Evolutionary conservation across 2,329 filamentous ascomycete genomes (phyloP).

Genomic region (Aspergillus aculeatus): DNA sequence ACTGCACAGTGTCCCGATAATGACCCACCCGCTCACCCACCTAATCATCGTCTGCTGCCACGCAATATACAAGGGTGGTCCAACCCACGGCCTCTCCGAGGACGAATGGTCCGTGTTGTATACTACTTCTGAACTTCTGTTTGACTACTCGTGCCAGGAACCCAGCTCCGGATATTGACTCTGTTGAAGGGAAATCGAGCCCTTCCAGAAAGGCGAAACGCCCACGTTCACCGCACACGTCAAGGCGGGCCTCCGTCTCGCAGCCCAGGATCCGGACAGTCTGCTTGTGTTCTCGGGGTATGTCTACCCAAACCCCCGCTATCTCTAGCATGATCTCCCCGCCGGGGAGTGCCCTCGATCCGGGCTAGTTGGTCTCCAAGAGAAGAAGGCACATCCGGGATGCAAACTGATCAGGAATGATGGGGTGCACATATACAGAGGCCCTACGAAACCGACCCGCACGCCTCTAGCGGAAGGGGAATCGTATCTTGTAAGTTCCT

Average conservation of each 20-base stretch:
- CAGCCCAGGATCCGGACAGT: conserved; percentile 49
- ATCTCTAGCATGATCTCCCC: too few species aligned
- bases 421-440: conserved; percentile 43
- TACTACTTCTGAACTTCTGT: neutral
- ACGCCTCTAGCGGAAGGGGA: conserved; percentile 60
- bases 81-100: conserved; percentile 54
- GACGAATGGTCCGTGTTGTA: conserved; percentile 54
- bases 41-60: conserved; percentile 83
- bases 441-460: conserved; percentile 58
- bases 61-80: conserved; percentile 69
- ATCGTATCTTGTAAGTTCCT: conserved; percentile 56
- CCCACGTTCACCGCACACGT: conserved; percentile 77
- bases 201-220: conserved; percentile 75
- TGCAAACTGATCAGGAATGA: neutral
- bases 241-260: conserved; percentile 58
- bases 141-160: too few species aligned
- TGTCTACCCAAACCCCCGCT: conserved; percentile 6
- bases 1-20: neutral
- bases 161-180: too few species aligned
- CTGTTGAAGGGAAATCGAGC: conserved; percentile 62
- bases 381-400: too few species aligned
- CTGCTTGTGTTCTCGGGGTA: conserved; percentile 74
- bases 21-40: conserved; percentile 39
- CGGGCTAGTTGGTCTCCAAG: too few species aligned
- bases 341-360: too few species aligned